Percentiles rank a stretch among this genome's conserved stretches.
These are phyloP conservation scores for Aspergillus nomiae DNA, from an alignment of 2,329 filamentous ascomycete species.

Conservation along the genomic window DNA sequence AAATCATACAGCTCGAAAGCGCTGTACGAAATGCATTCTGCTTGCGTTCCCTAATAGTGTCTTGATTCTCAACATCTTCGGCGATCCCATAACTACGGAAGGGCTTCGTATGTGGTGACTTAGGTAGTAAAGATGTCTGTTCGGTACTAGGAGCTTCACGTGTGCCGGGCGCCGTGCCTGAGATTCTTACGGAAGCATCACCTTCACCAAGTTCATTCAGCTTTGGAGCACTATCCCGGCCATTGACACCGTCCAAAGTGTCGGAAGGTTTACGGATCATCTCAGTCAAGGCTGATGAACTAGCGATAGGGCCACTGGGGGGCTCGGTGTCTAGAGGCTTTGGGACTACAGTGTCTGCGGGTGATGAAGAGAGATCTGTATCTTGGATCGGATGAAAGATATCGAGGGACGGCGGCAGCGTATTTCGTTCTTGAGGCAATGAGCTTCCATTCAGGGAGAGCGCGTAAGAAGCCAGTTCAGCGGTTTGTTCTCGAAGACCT, in stretches of 20 bases:
- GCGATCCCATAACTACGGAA: constrained; percentile 31
- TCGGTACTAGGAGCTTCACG: constrained; percentile 34
- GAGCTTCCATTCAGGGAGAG: constrained; percentile 54
- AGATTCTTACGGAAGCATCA: constrained; percentile 15
- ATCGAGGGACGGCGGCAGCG: constrained; percentile 32
- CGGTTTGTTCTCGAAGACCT: constrained; percentile 81
- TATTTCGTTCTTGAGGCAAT: constrained; percentile 26
- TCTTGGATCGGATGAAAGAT: constrained; percentile 26
- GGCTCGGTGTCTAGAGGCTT: constrained; percentile 18
- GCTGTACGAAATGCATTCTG: constrained; percentile 18
- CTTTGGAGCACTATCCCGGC: constrained; percentile 1
- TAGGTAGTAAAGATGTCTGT: constrained; percentile 38
- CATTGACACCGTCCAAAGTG: constrained; percentile 21
- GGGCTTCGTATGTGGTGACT: constrained; percentile 30
- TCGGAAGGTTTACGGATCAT: constrained; percentile 50
- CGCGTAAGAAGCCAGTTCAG: constrained; percentile 80
- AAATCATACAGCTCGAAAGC: constrained; percentile 23
- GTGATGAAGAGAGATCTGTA: constrained; percentile 20
- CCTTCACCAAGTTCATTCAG: constrained; percentile 20
- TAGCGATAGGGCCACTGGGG: constrained; percentile 26
- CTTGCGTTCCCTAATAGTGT: constrained; percentile 10
- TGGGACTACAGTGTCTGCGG: constrained; percentile 21
- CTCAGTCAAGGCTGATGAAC: constrained; percentile 52
- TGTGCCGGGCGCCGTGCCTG: constrained; percentile 7
- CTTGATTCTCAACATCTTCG: constrained; percentile 36